Base-by-base conservation (phyloP, 1,139 yeast species). In the Scheffersomyces lignicola region DNA sequence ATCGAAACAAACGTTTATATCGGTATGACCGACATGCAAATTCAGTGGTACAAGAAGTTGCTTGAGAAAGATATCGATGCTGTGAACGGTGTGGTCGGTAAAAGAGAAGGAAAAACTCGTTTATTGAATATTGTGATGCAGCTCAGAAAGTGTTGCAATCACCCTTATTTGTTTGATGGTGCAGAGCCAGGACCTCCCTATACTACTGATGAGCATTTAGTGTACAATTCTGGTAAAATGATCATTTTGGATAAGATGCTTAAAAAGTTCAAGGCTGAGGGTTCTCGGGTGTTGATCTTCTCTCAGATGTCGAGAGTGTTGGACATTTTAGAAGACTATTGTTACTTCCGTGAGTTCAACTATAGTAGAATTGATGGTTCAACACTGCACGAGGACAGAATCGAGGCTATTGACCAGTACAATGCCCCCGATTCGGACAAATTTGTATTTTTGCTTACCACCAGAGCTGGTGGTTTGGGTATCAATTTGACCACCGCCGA, bases 101-200 rank as follows among this genome's bases (percentile, higher is more conserved):
- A 83, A 55, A 73, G 92, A 40, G 97, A 90, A 55, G 92, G 94
- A 7, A 90, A 90, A 54, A 90, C 97, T 2, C 73, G 97, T 38
- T 68, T 92, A 41, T 68, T 92, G 36, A 92, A 92, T 52, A 89
- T 92, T 50, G 97, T 92, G 12, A 92, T 92, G 98, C 98, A 92
- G 59, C 69, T 92, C 45, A 76, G 97, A 49, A 92, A 92, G 59
- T 92, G 97, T 59, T 92, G 97, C 59, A 92, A 92, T 53, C 98
- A 92, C 60, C 98, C 98, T 0, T 92, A 92, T 58, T 66, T 92
- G 34, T 92, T 92, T 52, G 97, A 92, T 56, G 97, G 98, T 26
- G 98, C 98, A 1, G 98, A 92, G 58, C 97, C 97, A 0, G 98
- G 98, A 7, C 98, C 98, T 3, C 98, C 98, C 1, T 92, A 76